Conservation (phyloP, 1,284 basidiomycete species). For the Ustilago curta region DNA sequence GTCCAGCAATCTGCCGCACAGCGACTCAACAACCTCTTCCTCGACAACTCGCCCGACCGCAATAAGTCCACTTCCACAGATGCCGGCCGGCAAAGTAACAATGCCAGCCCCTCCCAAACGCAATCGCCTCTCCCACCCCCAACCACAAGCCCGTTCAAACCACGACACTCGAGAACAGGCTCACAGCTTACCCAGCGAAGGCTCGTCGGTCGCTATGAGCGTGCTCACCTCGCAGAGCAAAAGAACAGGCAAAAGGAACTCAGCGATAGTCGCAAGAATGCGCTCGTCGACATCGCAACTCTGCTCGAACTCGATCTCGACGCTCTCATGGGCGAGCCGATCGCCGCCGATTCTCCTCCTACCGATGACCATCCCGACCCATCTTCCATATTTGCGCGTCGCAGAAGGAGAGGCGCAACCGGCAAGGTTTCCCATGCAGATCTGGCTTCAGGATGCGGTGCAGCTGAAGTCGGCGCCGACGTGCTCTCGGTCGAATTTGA, state of each 20-base stretch:
- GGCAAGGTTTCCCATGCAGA: conserved; percentile 36
- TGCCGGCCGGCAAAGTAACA: conserved; percentile 14
- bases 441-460: conserved; percentile 59
- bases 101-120: conserved; percentile 19
- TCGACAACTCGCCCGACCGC: conserved; percentile 33
- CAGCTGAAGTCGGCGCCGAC: conserved; percentile 59
- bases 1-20: conserved; percentile 45
- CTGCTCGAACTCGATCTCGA: conserved; percentile 58
- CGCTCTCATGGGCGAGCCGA: conserved; percentile 48
- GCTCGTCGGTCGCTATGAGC: conserved; percentile 55
- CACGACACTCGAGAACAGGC: conserved; percentile 31
- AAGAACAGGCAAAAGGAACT: conserved; percentile 59
- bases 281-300: conserved; percentile 55
- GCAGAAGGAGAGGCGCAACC: conserved; percentile 31
- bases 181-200: conserved; percentile 47
- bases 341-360: conserved; percentile 3
- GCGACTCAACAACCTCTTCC: conserved; percentile 37
- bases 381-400: conserved; percentile 29
- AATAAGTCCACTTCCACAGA: not conserved
- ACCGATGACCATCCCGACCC: conserved; percentile 10
- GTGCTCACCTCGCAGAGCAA: conserved; percentile 57
- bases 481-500: conserved; percentile 57
- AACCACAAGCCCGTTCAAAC: conserved; percentile 30
- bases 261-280: conserved; percentile 53
- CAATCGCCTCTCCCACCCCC: conserved; percentile 12